Conservation (phyloP, 2,329 filamentous ascomycete genomes). For the Colletotrichum cereale region DNA sequence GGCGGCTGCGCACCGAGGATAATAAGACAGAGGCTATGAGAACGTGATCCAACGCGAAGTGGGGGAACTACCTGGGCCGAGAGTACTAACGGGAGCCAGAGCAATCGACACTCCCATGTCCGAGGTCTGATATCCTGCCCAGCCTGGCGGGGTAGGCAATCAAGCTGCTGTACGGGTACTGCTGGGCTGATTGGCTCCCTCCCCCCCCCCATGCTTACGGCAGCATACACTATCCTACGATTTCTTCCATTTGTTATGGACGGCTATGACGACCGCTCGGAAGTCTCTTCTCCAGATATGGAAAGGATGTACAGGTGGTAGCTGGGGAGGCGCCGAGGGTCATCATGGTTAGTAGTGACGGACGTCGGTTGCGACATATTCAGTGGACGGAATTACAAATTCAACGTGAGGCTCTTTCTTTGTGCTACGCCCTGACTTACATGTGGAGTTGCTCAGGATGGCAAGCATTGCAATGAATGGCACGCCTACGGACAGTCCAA, state of each 20-base stretch:
- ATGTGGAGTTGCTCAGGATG: not conserved
- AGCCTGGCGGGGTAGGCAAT: not conserved
- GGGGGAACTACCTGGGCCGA: not conserved
- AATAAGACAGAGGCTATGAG: not conserved
- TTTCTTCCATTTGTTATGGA: not conserved
- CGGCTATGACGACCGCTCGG: not conserved
- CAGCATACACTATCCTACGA: not conserved
- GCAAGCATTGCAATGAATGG: slow-evolving; percentile 44
- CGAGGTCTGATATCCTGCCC: not conserved
- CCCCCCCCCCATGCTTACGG: not conserved
- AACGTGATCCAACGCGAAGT: not conserved
- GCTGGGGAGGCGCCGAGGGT: slow-evolving; percentile 49
- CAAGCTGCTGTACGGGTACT: not conserved
- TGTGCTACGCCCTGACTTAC: not conserved
- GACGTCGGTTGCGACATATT: slow-evolving; percentile 56
- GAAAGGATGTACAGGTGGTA: slow-evolving; percentile 40
- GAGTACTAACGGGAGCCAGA: not conserved
- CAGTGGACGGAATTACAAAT: slow-evolving; percentile 60
- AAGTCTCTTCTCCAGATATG: not conserved
- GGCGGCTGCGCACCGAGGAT: not conserved
- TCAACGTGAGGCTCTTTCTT: slow-evolving; percentile 47
- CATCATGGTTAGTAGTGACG: slow-evolving; percentile 59
- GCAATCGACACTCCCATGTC: no score
- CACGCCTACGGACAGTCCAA: slow-evolving; percentile 48
- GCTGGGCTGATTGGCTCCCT: not conserved